Conservation (phyloP, 1,139 yeast genomes). For the Wickerhamomyces sp. region DNA sequence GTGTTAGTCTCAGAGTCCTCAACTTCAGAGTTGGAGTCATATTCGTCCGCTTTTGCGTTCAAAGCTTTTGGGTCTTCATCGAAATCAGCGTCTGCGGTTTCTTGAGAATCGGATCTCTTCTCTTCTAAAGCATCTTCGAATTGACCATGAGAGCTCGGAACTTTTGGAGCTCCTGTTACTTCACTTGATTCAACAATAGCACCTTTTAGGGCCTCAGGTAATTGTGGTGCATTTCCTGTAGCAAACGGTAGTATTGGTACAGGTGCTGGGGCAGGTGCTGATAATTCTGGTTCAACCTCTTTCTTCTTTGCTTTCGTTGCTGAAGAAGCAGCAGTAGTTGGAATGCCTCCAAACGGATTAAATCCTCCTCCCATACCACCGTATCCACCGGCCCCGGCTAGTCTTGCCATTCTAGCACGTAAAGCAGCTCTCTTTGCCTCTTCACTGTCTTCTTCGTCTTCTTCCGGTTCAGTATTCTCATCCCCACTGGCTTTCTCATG, state of each 20-base stretch:
- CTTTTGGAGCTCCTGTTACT: too few species aligned
- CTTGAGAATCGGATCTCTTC: neutral
- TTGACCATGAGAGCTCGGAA: neutral
- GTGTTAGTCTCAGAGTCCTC: slow-evolving; percentile 7
- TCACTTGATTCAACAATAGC: slow-evolving; percentile 9
- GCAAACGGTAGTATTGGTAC: slow-evolving; percentile 54
- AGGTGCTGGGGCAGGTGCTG: slow-evolving; percentile 25
- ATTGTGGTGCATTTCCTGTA: slow-evolving; percentile 28
- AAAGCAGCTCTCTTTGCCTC: slow-evolving; percentile 74
- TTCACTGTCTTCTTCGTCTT: slow-evolving; percentile 62
- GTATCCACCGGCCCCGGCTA: slow-evolving; percentile 70
- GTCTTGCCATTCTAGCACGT: slow-evolving; percentile 92
- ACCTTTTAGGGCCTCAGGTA: slow-evolving; percentile 23
- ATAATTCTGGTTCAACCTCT: slow-evolving; percentile 18
- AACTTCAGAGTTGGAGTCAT: neutral
- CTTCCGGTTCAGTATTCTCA: slow-evolving; percentile 25
- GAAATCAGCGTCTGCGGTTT: slow-evolving; percentile 13
- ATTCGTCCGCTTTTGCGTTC: neutral
- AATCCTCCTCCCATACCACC: slow-evolving; percentile 82
- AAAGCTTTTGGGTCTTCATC: slow-evolving; percentile 6
- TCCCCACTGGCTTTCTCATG: neutral
- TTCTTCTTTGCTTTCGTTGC: slow-evolving; percentile 27
- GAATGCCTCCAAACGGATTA: slow-evolving; percentile 45
- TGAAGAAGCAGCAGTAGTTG: slow-evolving; percentile 29
- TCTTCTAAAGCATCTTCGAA: neutral